Evolutionary conservation across 768 basidiomycete genomes (phyloP), one percentile per base, ranked within the genome.

Genomic region (Psilocybe sp.): DNA sequence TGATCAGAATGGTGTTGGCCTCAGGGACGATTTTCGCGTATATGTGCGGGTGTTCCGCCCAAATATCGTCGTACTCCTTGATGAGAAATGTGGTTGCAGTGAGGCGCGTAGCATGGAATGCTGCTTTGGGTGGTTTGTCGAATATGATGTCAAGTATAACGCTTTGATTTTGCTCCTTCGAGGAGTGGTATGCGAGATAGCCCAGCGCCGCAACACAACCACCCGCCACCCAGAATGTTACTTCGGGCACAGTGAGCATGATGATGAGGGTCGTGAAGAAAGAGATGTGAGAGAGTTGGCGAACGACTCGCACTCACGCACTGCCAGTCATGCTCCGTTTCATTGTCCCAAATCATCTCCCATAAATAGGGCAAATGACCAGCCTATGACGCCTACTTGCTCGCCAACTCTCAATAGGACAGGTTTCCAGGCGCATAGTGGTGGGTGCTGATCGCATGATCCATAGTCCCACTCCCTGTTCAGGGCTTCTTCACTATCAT

Each of bases 1-100:
- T 63, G 33, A 82, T 54, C 9, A 84, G 64, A 44, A 81, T 62
- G 1, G 75, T 74, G 19, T 63, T 62, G 4, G 69, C 66, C 9
- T 58, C 54, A 28, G 70, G 66, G 8, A 75, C 54, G 38, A 74
- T 47, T 56, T 78, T 81, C 50, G 67, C 77, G 57, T 80, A 82
- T 52, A 83, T 81, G 61, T 78, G 74, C 3, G 80, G 78, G 46
- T 73, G 72, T 57, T 83, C 80, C 13, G 64, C 64, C 61, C 72
- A 82, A 28, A 76, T 60, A 52, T 81, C 80, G 44, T 79, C 63
- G 64, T 71, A 70, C 60, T 83, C 80, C 47, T 69, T 69, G 65
- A 80, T 69, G 23, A 78, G 70, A 61, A 67, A 70, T 11, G 68
- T 69, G 23, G 47, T 64, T 8, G 59, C 43, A 40, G 66, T 66